These are phyloP conservation scores for Syncephalis fuscata DNA, from an alignment of 371 early-diverging fungal species.

Conservation along the genomic window DNA sequence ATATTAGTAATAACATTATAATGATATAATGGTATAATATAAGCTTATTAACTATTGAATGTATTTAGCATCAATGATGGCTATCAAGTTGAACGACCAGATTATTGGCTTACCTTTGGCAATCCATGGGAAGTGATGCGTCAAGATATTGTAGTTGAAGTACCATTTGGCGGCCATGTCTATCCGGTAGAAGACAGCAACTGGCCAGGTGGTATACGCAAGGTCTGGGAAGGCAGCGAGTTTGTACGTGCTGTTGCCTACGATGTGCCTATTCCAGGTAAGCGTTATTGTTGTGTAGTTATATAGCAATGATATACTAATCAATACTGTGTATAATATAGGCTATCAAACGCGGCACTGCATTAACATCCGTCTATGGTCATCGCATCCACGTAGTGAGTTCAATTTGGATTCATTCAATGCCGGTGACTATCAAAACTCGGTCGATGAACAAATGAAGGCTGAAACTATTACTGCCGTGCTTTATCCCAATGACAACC, in stretches of 20 bases:
- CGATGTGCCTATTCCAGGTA: conserved; percentile 86
- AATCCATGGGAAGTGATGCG: conserved; percentile 92
- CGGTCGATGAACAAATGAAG: conserved; percentile 70
- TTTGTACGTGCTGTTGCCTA: conserved; percentile 79
- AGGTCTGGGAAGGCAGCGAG: conserved; percentile 69
- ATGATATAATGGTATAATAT: neutral
- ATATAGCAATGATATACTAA: conserved; percentile 1
- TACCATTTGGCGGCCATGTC: conserved; percentile 73
- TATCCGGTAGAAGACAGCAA: conserved; percentile 37
- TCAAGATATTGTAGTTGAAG: conserved; percentile 63
- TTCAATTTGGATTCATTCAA: conserved; percentile 77
- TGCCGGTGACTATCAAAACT: conserved; percentile 75
- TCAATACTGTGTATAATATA: conserved; percentile 6
- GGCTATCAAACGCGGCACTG: conserved; percentile 65
- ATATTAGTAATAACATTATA: neutral
- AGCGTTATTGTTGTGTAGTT: conserved; percentile 9
- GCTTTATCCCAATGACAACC: conserved; percentile 87
- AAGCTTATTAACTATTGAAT: neutral
- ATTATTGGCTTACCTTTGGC: conserved; percentile 73
- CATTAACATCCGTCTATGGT: conserved; percentile 89
- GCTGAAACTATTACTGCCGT: conserved; percentile 89
- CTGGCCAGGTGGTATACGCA: conserved; percentile 26
- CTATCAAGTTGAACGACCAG: conserved; percentile 78
- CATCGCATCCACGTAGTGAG: conserved; percentile 55
- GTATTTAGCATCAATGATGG: conserved; percentile 72